These are phyloP conservation scores for Ceratocystis cubensis DNA, from an alignment of 2,329 filamentous ascomycete species.

Conservation along the genomic window DNA sequence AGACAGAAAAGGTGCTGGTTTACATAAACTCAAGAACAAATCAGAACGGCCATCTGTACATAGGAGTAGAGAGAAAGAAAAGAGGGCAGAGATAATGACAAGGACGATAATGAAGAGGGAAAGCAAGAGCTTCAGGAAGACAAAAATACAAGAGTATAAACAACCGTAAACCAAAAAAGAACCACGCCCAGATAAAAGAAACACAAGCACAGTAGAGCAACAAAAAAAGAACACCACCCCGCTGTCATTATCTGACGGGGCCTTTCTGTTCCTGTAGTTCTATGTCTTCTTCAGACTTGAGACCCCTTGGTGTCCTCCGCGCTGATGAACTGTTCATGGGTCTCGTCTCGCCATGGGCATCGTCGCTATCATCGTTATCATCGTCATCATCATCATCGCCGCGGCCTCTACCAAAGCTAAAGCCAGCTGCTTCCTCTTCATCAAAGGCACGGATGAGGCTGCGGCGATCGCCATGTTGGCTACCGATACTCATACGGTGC, in stretches of 20 bases:
- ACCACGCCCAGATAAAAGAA: background rate
- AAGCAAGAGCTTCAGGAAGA: background rate
- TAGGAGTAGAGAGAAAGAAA: background rate
- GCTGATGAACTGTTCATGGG: slow-evolving; percentile 21
- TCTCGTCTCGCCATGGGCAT: slow-evolving; percentile 22
- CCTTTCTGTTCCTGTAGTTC: slow-evolving; percentile 39
- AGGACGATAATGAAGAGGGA: background rate
- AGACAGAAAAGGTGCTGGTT: background rate
- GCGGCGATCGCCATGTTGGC: slow-evolving; percentile 57
- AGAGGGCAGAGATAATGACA: background rate
- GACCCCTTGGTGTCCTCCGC: slow-evolving; percentile 28
- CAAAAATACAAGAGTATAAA: slow-evolving; percentile 7
- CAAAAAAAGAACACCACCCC: slow-evolving; percentile 13
- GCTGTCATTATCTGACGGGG: slow-evolving; percentile 22
- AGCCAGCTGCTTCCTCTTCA: slow-evolving; percentile 60
- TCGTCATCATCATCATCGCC: slow-evolving; percentile 68
- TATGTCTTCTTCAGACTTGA: slow-evolving; percentile 35
- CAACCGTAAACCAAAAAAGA: slow-evolving; percentile 10
- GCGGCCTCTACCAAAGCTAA: slow-evolving; percentile 55
- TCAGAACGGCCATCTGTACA: background rate
- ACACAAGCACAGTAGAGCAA: slow-evolving; percentile 8
- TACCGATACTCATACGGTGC: slow-evolving; percentile 50
- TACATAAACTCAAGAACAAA: background rate
- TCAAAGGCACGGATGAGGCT: slow-evolving; percentile 84
- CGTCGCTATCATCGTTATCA: slow-evolving; percentile 55